phyloP scores from a whole-genome alignment of 768 basidiomycete species.

The Phylloporus sp. region DNA sequence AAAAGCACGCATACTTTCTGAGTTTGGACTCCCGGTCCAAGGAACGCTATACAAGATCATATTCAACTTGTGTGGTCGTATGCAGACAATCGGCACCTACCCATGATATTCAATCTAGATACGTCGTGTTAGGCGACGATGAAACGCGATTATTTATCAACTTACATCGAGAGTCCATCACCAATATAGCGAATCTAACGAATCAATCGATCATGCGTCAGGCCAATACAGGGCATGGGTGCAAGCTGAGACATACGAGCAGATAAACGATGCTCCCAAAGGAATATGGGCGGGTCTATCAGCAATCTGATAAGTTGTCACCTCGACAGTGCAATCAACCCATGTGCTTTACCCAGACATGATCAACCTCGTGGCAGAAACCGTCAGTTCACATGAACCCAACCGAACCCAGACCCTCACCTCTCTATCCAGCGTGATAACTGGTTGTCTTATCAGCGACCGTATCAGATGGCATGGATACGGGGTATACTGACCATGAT shows the following conservation, averaged over 20 bases:
- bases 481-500: constrained; percentile 11
- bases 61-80: background rate
- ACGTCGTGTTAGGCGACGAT: background rate
- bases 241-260: constrained; percentile 12
- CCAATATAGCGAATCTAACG: constrained; percentile 25
- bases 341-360: constrained; percentile 17
- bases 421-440: constrained; percentile 15
- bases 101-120: constrained; percentile 11
- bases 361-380: constrained; percentile 5
- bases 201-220: background rate
- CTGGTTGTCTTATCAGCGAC: background rate
- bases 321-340: background rate
- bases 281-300: constrained; percentile 1
- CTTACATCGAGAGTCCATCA: constrained; percentile 19
- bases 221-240: background rate
- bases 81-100: background rate
- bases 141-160: background rate
- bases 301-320: background rate
- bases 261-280: constrained; percentile 20
- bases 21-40: constrained; percentile 3
- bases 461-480: background rate
- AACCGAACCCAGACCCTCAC: background rate
- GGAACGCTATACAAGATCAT: constrained; percentile 10
- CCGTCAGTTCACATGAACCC: background rate
- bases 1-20: constrained; percentile 3